Evolutionary conservation across 1,284 basidiomycete species (phyloP), one percentile per base, ranked within the genome.

Genomic region (Trametes sp.): DNA sequence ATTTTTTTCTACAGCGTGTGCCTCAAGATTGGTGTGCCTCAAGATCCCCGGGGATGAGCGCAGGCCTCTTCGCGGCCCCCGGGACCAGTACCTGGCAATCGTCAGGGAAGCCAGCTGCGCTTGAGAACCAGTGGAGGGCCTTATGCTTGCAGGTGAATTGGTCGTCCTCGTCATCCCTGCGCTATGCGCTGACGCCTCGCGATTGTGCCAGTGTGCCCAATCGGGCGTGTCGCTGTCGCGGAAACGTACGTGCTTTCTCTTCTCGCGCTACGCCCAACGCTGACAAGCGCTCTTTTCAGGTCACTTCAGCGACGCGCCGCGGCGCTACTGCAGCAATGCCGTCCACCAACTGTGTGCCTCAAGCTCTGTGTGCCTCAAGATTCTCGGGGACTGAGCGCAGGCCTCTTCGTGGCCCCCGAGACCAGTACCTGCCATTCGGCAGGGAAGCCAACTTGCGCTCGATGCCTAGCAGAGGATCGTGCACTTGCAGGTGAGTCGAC

Each of bases 391-490:
- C n/a, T 52, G 50, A n/a, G 50, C 50, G 50, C 50, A 52, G 49
- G 49, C 49, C 49, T 50, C 35, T 50, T 23, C 42, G 42, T 44
- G 42, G 42, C 42, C 42, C 42, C 23, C 42, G 42, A n/a, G 42
- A 41, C 16, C 13, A 48, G 50, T 52, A 52, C 50, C 50, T 10
- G 33, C 33, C 35, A 9, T 21, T 10, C 21, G 35, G 48, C 24
- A 33, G 50, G 50, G 50, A 36, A 52, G 24, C 50, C 33, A 52
- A 52, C 50, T 31, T 52, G 50, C 50, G 33, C 50, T n/a, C 50
- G 33, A 52, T 23, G n/a, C 6, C 11, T 6, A 33, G 31, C 11
- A 11, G 6, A 33, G 31, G 31, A n/a, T n/a, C n/a, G n/a, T n/a
- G n/a, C n/a, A n/a, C n/a, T n/a, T n/a, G n/a, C 31, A 33, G 31